Conservation (phyloP, 2,329 filamentous ascomycete genomes). For the Talaromyces pinophilus region DNA sequence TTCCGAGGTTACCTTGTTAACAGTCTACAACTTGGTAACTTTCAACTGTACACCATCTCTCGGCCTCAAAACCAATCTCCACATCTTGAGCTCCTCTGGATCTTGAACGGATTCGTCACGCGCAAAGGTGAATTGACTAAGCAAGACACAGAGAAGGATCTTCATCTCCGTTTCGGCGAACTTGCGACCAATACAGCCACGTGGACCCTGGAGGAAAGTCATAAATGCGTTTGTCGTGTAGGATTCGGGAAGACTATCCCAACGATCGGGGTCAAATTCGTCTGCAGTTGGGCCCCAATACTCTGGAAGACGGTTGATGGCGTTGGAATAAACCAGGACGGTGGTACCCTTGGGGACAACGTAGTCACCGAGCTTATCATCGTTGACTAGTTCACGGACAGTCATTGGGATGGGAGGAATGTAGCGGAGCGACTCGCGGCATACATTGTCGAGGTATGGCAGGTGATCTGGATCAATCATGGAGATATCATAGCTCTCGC, state of each 20-base stretch:
- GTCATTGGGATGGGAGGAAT: slow-evolving; percentile 52
- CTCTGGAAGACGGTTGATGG: slow-evolving; percentile 44
- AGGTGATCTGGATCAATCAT: slow-evolving; percentile 44
- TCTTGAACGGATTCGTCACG: slow-evolving; percentile 41
- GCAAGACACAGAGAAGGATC: slow-evolving; percentile 36
- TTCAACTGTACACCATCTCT: slow-evolving; percentile 47
- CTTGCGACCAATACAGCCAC: slow-evolving; percentile 38
- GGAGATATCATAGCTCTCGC: slow-evolving; percentile 34
- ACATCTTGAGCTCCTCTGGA: slow-evolving; percentile 53
- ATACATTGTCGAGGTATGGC: slow-evolving; percentile 51
- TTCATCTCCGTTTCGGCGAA: slow-evolving; percentile 43
- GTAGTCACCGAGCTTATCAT: slow-evolving; percentile 45
- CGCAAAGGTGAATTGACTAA: slow-evolving; percentile 39
- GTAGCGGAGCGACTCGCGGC: slow-evolving; percentile 50
- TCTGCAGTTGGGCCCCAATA: slow-evolving; percentile 47
- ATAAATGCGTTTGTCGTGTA: slow-evolving; percentile 41
- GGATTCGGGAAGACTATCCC: slow-evolving; percentile 42
- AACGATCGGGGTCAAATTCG: slow-evolving; percentile 47
- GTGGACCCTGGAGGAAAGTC: slow-evolving; percentile 37
- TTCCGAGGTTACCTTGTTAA: background rate
- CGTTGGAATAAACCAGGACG: slow-evolving; percentile 47
- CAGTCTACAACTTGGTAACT: slow-evolving; percentile 29
- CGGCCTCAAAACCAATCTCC: slow-evolving; percentile 50
- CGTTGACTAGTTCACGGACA: slow-evolving; percentile 45
- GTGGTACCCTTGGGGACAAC: slow-evolving; percentile 47